Evolutionary conservation across 257 asterid species (phyloP), one percentile per base, ranked within the genome.

Genomic region (Solanum raphanifolium): DNA sequence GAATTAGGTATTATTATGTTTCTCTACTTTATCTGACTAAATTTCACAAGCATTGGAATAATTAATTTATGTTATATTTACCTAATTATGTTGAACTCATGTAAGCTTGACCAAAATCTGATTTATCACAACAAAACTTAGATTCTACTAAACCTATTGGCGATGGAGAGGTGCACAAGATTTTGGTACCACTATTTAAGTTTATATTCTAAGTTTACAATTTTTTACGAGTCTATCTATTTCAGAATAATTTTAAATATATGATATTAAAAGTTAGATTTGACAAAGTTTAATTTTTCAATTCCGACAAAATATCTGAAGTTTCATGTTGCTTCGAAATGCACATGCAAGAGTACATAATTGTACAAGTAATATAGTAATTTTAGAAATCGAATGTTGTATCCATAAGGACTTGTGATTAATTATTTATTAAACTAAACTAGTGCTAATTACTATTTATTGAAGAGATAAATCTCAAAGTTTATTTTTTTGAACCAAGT

Each of bases 1-100:
- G 69, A 82, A 82, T 29, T 48, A 48, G 86, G 43, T 48, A 18
- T 81, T 71, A 81, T 81, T 79, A 81, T 16, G 41, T 29, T 81
- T 27, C 20, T 27, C 85, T 27, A 81, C 68, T 43, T 46, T 76
- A 9, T 81, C 68, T 46, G 68, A 81, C 85, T 27, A 43, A 46
- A 46, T 29, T 81, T 79, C 13, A 43, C 65, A 15, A 43, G 27
- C 65, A 29, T 29, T 7, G 38, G 65, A 81, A 81, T 43, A 79
- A 46, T 8, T 58, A n/a, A 65, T 65, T 46, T 29, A 29, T 81
- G 85, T 5, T 46, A 18, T 46, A 81, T 46, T 46, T 81, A 46
- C 85, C 85, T 81, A 81, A 46, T 48, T 81, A 29, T 29, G 85
- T 81, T 81, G 85, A 46, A 29, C 36, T 41, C 62, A 4, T 41